Percentiles rank a stretch among this genome's conserved stretches.
phyloP scores from a whole-genome alignment of 2,329 filamentous ascomycete genomes.

The Diaporthe sp. region DNA sequence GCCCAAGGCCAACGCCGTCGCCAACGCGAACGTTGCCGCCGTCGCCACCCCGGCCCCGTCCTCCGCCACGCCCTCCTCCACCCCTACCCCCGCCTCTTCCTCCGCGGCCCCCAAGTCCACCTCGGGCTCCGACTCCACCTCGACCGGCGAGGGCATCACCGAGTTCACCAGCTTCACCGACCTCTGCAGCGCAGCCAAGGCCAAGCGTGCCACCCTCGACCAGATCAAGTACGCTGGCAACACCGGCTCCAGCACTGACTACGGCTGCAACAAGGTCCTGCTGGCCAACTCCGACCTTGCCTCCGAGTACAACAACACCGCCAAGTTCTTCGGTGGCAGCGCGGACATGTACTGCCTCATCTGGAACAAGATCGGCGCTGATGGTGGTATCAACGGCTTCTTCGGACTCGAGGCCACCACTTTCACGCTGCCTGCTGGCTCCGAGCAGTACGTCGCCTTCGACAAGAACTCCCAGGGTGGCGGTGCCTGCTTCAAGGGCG shows the following conservation, averaged over 20 bases:
- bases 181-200: constrained; percentile 49
- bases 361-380: constrained; percentile 67
- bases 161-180: constrained; percentile 52
- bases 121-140: constrained; percentile 86
- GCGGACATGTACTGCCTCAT: constrained; percentile 55
- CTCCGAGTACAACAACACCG: constrained; percentile 54
- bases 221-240: constrained; percentile 65
- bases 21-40: not conserved
- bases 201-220: constrained; percentile 62
- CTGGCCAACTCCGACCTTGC: constrained; percentile 53
- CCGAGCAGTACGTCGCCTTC: constrained; percentile 58
- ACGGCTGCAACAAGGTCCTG: constrained; percentile 67
- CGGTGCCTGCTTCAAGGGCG: constrained; percentile 57
- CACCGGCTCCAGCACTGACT: constrained; percentile 56
- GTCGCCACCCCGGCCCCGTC: constrained; percentile 37
- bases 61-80: constrained; percentile 36
- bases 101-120: constrained; percentile 59
- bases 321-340: constrained; percentile 44
- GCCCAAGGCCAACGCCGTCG: constrained; percentile 16
- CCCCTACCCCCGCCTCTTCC: constrained; percentile 34
- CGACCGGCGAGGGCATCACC: constrained; percentile 66
- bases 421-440: constrained; percentile 57
- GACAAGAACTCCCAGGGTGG: constrained; percentile 64
- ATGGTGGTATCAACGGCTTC: constrained; percentile 62
- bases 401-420: constrained; percentile 55